These are phyloP conservation scores for Fragaria ananassa DNA, from an alignment of 306 rosid species.

Conservation along the genomic window DNA sequence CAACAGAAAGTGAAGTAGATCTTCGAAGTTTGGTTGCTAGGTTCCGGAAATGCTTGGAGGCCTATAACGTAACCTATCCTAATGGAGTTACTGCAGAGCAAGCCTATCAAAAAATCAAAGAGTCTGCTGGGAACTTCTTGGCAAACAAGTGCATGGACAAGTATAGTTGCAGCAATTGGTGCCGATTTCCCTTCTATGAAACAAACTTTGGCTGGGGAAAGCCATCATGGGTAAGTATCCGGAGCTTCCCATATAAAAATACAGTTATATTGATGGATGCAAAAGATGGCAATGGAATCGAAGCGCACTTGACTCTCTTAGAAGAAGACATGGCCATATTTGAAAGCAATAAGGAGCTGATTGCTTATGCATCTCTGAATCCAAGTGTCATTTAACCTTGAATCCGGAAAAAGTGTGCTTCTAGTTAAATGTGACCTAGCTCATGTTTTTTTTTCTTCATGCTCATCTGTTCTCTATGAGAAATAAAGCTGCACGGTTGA, in stretches of 20 bases:
- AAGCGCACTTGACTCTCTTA: neutral
- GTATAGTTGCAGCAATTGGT: constrained; percentile 21
- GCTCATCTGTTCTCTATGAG: neutral
- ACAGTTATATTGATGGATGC: constrained; percentile 18
- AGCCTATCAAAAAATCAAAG: neutral
- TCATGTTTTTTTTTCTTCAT: neutral
- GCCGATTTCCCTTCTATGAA: constrained; percentile 25
- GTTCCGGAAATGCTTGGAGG: neutral
- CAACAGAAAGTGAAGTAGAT: neutral
- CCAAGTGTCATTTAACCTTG: constrained; percentile 8
- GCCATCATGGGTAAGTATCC: constrained; percentile 28
- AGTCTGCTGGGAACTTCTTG: neutral
- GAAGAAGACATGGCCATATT: constrained; percentile 10
- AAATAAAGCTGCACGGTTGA: too few relatives aligned
- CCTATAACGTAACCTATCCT: neutral
- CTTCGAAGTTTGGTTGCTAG: constrained; percentile 3
- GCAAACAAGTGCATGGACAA: neutral
- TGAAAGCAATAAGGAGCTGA: constrained; percentile 17
- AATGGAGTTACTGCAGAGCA: neutral
- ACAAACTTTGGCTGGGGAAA: constrained; percentile 34
- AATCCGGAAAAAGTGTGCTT: neutral
- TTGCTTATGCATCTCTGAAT: constrained; percentile 19
- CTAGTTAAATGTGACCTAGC: neutral
- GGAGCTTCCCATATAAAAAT: neutral
- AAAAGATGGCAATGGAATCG: constrained; percentile 25